Conservation (phyloP, 768 basidiomycete species). For the Dacryopinax primogenitus region DNA sequence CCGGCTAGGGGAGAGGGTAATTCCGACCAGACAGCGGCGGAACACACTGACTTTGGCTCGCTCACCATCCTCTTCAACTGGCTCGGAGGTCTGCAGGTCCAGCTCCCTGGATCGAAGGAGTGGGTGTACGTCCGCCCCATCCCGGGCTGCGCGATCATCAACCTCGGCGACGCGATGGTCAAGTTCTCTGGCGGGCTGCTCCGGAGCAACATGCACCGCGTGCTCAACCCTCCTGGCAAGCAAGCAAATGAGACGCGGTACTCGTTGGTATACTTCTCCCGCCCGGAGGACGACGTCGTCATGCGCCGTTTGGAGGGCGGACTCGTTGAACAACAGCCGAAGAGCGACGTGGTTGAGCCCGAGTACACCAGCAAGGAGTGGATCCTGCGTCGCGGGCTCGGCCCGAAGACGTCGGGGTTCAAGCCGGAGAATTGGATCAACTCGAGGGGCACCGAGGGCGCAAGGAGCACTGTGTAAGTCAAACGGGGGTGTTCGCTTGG, state of each 20-base stretch:
- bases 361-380: not conserved
- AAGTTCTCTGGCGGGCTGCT: slow-evolving; percentile 53
- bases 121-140: slow-evolving; percentile 58
- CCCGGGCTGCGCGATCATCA: slow-evolving; percentile 46
- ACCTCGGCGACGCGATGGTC: slow-evolving; percentile 48
- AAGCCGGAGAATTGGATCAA: slow-evolving; percentile 2
- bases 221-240: slow-evolving; percentile 46
- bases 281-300: slow-evolving; percentile 42
- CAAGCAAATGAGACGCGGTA: slow-evolving; percentile 45
- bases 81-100: slow-evolving; percentile 56
- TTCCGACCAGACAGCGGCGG: not conserved
- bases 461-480: not conserved
- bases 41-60: slow-evolving; percentile 3
- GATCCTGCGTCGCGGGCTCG: not conserved
- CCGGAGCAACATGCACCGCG: slow-evolving; percentile 50
- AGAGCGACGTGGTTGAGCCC: not conserved
- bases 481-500: too few species aligned
- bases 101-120: slow-evolving; percentile 43
- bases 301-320: slow-evolving; percentile 35
- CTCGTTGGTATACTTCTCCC: slow-evolving; percentile 57
- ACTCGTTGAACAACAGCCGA: not conserved
- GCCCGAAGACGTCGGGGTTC: not conserved
- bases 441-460: not conserved
- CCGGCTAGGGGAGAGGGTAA: not conserved
- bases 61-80: slow-evolving; percentile 30